Conservation (phyloP, 2,329 filamentous ascomycete genomes). For the Endoconidiophora polonica region DNA sequence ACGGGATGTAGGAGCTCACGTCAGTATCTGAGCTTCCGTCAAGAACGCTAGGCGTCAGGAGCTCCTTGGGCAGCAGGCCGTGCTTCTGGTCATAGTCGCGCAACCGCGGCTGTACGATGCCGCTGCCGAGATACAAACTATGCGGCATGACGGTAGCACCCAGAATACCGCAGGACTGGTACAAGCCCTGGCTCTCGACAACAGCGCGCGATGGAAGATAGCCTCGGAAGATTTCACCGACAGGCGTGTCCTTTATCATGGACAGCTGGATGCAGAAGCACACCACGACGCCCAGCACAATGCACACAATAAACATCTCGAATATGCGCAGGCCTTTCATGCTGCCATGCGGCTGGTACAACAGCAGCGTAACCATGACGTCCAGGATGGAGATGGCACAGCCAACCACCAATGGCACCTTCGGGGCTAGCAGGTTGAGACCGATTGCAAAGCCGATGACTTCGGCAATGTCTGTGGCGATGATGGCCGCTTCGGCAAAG, state of each 20-base stretch:
- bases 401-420: constrained; percentile 48
- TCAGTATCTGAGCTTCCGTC: constrained; percentile 20
- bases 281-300: constrained; percentile 52
- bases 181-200: constrained; percentile 41
- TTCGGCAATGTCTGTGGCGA: constrained; percentile 56
- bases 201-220: constrained; percentile 46
- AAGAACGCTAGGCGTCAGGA: constrained; percentile 3
- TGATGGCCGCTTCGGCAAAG: constrained; percentile 49
- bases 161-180: constrained; percentile 60
- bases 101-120: constrained; percentile 51
- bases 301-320: constrained; percentile 43
- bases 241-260: constrained; percentile 36
- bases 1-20: constrained; percentile 51
- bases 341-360: constrained; percentile 43
- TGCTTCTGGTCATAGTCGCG: constrained; percentile 43
- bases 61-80: constrained; percentile 29
- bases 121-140: constrained; percentile 50
- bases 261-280: constrained; percentile 57
- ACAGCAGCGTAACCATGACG: constrained; percentile 49
- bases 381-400: constrained; percentile 53
- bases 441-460: constrained; percentile 58
- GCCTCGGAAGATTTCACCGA: constrained; percentile 45
- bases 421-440: constrained; percentile 46
- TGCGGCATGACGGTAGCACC: constrained; percentile 63
- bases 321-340: constrained; percentile 46